Evolutionary conservation across 108 stramenopile species (phyloP), one percentile per base, ranked within the genome.

Genomic region (Licmophora abbreviata): DNA sequence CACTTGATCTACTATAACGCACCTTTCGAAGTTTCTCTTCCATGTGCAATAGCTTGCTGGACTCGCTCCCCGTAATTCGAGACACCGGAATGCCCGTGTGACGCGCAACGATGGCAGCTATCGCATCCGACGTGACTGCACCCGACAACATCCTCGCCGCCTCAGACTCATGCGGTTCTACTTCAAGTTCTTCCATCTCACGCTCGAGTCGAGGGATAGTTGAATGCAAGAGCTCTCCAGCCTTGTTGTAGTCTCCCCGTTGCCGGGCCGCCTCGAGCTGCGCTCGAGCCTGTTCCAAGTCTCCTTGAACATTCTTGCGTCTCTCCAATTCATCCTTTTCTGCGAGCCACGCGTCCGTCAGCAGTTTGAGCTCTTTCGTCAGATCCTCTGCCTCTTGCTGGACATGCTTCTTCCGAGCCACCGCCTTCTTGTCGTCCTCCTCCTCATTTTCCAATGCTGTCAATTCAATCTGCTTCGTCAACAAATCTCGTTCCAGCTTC

Each of bases 61-160:
- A 75, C 67, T 96, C 95, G 23, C 70, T 72, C 2, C 81, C 85
- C 28, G 89, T 61, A 23, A 95, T 76, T 29, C 84, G 72, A 0
- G 81, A 79, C 2, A 70, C 62, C 8, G 91, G 91, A 37, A 93
- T 87, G 0, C 86, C 86, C 0, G 86, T 93, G 47, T 80, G 79
- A 15, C 73, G 51, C 3, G 79, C 69, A 43, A 93, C 79, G 51
- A 88, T 76, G n/a, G 72, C 66, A 22, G 89, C 89, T 48, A 92
- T 87, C 4, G 85, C 75, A 28, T 88, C 77, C 11, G 85, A 76
- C 6, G 80, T 72, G 15, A 83, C 88, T 21, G 73, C 66, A 36
- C 83, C 82, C 4, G 61, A 54, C 29, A 88, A 56, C 67, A 88
- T 74, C 53, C 74, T 83, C 23, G 59, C 68, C 48, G 64, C 60